Evolutionary conservation across 1,284 basidiomycete genomes (phyloP), one percentile per base, ranked within the genome.

Genomic region (Fomitopsis pinicola): DNA sequence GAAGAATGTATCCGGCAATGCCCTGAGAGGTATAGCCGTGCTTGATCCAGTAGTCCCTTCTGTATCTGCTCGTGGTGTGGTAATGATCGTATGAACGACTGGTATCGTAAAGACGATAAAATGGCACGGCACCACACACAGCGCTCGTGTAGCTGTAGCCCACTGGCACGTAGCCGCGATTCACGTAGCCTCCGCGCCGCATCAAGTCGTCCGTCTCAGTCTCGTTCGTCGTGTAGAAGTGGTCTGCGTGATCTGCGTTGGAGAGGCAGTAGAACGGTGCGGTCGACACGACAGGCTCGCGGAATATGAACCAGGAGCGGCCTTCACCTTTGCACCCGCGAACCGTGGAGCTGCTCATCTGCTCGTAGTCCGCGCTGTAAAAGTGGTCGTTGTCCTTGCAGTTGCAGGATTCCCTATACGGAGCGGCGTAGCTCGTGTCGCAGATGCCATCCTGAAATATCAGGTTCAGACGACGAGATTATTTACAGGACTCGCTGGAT

Each of bases 151-250:
- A 60, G 5, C 57, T 30, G 30, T 40, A 60, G 22, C 44, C 45
- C 12, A 54, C n/a, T n/a, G n/a, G n/a, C n/a, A n/a, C 55, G 55
- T 35, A 57, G 1, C 59, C 59, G 12, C 50, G 54, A 19, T 46
- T 33, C 4, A 2, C 6, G 30, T 60, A 60, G 26, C 40, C 50
- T 5, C 9, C 26, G 8, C n/a, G 6, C 28, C n/a, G 7, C 8
- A 60, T 38, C 14, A 42, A 28, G 1, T 26, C 26, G 54, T 57
- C 46, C 17, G 33, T 22, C 14, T 56, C 54, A 10, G 59, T 30
- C 15, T 26, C 8, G 15, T 30, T 36, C 7, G 35, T 52, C 19
- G 59, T 60, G 46, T 56, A 60, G 59, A 57, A 60, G 36, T 60
- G 33, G 38, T 60, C 55, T 6, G 5, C 33, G 7, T 28, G 10